Percentiles rank a stretch among this genome's conserved stretches.
Conservation (phyloP, 495 filamentous ascomycete genomes). For the Trichoderma parareesei region DNA sequence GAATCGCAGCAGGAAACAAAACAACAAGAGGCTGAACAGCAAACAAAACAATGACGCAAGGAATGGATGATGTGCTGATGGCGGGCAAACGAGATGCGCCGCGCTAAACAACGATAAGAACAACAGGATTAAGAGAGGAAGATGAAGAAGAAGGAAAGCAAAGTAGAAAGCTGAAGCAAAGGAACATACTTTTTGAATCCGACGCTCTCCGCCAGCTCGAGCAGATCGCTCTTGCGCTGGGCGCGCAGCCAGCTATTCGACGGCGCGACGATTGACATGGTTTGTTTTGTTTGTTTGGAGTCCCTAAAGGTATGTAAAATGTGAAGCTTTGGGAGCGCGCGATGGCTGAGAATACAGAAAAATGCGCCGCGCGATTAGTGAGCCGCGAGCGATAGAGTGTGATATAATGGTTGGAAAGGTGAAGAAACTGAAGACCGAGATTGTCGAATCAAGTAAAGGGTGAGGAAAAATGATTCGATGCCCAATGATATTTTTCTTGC, state of each 20-base stretch:
- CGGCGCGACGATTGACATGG: conserved; percentile 20
- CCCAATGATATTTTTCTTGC: conserved; percentile 1
- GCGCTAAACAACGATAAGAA: background rate
- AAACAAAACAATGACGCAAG: conserved; percentile 10
- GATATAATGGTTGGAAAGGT: background rate
- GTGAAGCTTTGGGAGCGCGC: background rate
- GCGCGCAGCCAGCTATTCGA: conserved; percentile 64
- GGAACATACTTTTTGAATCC: conserved; percentile 62
- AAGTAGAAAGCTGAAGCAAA: conserved; percentile 9
- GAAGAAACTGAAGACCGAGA: background rate
- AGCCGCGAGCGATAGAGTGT: background rate
- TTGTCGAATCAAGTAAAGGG: background rate
- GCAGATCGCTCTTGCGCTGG: conserved; percentile 76
- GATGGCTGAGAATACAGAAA: background rate
- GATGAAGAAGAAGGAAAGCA: conserved; percentile 2
- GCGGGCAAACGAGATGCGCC: background rate
- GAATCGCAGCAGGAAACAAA: background rate
- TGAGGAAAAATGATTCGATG: background rate
- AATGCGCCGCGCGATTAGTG: background rate
- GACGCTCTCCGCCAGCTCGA: conserved; percentile 63
- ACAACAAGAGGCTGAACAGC: background rate
- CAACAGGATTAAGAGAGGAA: background rate
- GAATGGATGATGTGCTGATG: background rate
- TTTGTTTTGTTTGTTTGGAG: background rate
- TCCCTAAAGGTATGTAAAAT: too few species aligned